A percentile compares a stretch with the other conserved stretches of the same genome.
phyloP scores from a whole-genome alignment of 768 basidiomycete genomes.

The Termitomyces sp. region DNA sequence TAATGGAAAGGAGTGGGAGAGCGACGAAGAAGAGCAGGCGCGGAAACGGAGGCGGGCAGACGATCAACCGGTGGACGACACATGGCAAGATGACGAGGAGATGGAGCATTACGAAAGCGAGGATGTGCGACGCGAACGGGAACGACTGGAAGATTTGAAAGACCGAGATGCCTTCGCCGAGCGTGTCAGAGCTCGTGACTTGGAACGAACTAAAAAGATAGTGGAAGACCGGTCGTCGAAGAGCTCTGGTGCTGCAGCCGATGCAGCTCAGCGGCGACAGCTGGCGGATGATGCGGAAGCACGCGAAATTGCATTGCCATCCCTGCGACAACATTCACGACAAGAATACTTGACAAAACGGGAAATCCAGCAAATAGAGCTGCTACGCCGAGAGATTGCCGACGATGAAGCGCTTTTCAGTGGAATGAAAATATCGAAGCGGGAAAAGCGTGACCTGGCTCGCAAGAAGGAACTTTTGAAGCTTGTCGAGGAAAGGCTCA shows the following conservation, averaged over 20 bases:
- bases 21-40: constrained; percentile 79
- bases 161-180: constrained; percentile 95
- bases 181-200: constrained; percentile 78
- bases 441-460: constrained; percentile 78
- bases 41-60: constrained; percentile 60
- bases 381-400: constrained; percentile 87
- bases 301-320: constrained; percentile 52
- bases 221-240: constrained; percentile 91
- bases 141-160: constrained; percentile 71
- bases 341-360: constrained; percentile 97
- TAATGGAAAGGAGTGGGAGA: constrained; percentile 84
- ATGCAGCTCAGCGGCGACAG: constrained; percentile 75
- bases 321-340: constrained; percentile 82
- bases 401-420: constrained; percentile 90
- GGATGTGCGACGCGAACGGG: constrained; percentile 62
- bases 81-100: constrained; percentile 35
- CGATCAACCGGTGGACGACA: constrained; percentile 27
- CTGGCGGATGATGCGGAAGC: constrained; percentile 77
- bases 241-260: constrained; percentile 66
- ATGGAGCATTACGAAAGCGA: constrained; percentile 65
- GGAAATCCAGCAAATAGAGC: constrained; percentile 93
- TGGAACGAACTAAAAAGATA: constrained; percentile 82
- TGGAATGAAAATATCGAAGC: constrained; percentile 87
- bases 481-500: constrained; percentile 90
- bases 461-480: constrained; percentile 89